Conservation (phyloP, 73 alveolate genomes). For the Tetrahymena thermophila region DNA sequence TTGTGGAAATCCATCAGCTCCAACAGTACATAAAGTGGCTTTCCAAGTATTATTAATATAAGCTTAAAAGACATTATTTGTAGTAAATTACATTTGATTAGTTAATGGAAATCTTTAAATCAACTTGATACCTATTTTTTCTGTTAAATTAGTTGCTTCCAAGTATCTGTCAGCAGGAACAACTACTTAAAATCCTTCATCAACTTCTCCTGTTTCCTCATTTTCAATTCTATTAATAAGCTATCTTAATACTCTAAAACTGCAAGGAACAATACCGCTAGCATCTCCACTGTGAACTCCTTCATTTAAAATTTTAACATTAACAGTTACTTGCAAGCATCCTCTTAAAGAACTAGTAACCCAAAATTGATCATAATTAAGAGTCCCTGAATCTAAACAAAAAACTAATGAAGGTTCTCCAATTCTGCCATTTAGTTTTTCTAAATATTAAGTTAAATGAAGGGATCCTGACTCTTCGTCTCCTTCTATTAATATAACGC, state of each 20-base stretch:
- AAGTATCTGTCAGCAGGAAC: not conserved
- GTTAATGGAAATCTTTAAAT: not conserved
- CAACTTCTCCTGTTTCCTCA: constrained; percentile 70
- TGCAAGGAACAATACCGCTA: constrained; percentile 91
- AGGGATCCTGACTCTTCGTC: constrained; percentile 91
- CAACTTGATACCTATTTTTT: not conserved
- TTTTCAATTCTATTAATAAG: constrained; percentile 84
- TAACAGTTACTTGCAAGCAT: constrained; percentile 52
- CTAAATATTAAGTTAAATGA: constrained; percentile 63
- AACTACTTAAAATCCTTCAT: constrained; percentile 19
- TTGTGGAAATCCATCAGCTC: constrained; percentile 82
- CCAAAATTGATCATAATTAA: constrained; percentile 79
- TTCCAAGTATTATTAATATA: constrained; percentile 56
- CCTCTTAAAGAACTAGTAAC: constrained; percentile 85
- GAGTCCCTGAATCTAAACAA: constrained; percentile 80
- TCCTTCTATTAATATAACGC: constrained; percentile 75
- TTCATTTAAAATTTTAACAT: constrained; percentile 62
- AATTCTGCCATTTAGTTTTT: constrained; percentile 40
- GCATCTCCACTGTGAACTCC: constrained; percentile 86
- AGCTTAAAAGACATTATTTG: not conserved
- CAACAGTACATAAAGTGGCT: constrained; percentile 68
- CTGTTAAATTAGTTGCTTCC: not conserved
- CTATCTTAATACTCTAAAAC: constrained; percentile 70
- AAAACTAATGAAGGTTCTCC: constrained; percentile 73
- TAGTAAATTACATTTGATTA: not conserved